Conservation (phyloP, 2,329 filamentous ascomycete species). For the Pyrenochaeta sp. region DNA sequence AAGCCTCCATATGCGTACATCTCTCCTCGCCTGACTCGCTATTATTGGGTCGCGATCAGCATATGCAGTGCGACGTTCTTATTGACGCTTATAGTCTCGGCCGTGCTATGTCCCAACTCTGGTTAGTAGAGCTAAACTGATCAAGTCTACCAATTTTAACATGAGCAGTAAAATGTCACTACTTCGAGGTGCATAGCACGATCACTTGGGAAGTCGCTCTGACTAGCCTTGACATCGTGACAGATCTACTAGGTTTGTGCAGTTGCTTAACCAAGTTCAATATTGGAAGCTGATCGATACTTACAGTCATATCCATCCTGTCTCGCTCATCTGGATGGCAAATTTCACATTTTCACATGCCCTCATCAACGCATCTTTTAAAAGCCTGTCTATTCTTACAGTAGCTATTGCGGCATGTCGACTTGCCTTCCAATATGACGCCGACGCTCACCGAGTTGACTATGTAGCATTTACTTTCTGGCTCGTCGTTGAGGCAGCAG, state of each 20-base stretch:
- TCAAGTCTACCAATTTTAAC: constrained; percentile 4
- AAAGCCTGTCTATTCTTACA: constrained; percentile 18
- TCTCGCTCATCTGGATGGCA: constrained; percentile 24
- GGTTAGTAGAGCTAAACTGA: constrained; percentile 9
- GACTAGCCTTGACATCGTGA: constrained; percentile 22
- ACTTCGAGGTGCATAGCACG: constrained; percentile 10
- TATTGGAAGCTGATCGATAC: constrained; percentile 4
- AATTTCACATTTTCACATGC: constrained; percentile 17
- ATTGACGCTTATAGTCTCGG: constrained; percentile 22
- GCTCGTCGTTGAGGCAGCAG: constrained; percentile 21
- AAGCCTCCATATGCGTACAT: constrained; percentile 26
- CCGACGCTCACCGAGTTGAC: constrained; percentile 1
- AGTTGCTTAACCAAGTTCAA: background rate
- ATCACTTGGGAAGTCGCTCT: constrained; percentile 14
- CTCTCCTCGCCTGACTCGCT: constrained; percentile 16
- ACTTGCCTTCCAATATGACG: constrained; percentile 11
- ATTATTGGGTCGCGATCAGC: constrained; percentile 19
- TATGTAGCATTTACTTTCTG: constrained; percentile 14
- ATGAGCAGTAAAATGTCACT: constrained; percentile 14
- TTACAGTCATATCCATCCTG: constrained; percentile 18
- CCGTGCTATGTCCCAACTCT: constrained; percentile 17
- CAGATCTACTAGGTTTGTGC: constrained; percentile 19
- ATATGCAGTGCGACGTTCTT: constrained; percentile 12
- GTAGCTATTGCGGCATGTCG: constrained; percentile 14
- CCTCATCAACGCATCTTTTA: constrained; percentile 21